phyloP scores from a whole-genome alignment of 495 filamentous ascomycete species.

The Pyrenopolyporus hunteri region DNA sequence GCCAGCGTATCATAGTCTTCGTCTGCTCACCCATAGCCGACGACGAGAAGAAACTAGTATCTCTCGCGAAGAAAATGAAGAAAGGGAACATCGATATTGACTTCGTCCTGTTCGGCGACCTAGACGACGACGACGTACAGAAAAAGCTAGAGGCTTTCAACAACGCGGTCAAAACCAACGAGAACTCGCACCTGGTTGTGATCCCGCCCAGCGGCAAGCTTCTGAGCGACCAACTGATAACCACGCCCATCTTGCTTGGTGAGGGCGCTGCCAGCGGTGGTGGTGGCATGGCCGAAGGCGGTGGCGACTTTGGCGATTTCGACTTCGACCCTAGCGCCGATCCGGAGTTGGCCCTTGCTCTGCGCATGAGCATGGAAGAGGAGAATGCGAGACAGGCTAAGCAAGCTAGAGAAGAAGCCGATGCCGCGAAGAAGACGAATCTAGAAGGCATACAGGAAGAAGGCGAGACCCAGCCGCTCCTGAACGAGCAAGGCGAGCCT shows the following conservation, averaged over 20 bases:
- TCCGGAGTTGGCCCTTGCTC: slow-evolving; percentile 91
- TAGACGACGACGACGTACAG: slow-evolving; percentile 85
- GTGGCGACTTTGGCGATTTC: slow-evolving; percentile 67
- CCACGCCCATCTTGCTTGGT: slow-evolving; percentile 86
- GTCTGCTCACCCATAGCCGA: slow-evolving; percentile 91
- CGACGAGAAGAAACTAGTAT: slow-evolving; percentile 83
- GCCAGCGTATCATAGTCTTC: slow-evolving; percentile 94
- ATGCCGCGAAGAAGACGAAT: slow-evolving; percentile 67
- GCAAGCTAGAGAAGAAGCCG: slow-evolving; percentile 76
- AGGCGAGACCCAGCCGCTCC: slow-evolving; percentile 67
- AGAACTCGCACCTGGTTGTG: slow-evolving; percentile 88
- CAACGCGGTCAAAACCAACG: slow-evolving; percentile 84
- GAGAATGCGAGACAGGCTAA: slow-evolving; percentile 92
- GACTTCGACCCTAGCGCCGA: slow-evolving; percentile 82
- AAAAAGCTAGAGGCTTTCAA: slow-evolving; percentile 90
- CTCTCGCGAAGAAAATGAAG: slow-evolving; percentile 97
- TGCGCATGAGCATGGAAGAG: slow-evolving; percentile 97
- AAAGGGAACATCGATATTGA: slow-evolving; percentile 92
- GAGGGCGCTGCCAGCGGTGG: slow-evolving; percentile 62
- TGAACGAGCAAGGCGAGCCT: slow-evolving; percentile 70
- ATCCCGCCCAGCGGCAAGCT: slow-evolving; percentile 90
- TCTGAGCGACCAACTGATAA: slow-evolving; percentile 88
- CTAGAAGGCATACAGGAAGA: slow-evolving; percentile 88
- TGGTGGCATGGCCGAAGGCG: slow-evolving; percentile 55
- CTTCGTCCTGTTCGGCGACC: slow-evolving; percentile 91